These are phyloP conservation scores for Boeremia lycopersici DNA, from an alignment of 2,329 filamentous ascomycete genomes.

Conservation along the genomic window DNA sequence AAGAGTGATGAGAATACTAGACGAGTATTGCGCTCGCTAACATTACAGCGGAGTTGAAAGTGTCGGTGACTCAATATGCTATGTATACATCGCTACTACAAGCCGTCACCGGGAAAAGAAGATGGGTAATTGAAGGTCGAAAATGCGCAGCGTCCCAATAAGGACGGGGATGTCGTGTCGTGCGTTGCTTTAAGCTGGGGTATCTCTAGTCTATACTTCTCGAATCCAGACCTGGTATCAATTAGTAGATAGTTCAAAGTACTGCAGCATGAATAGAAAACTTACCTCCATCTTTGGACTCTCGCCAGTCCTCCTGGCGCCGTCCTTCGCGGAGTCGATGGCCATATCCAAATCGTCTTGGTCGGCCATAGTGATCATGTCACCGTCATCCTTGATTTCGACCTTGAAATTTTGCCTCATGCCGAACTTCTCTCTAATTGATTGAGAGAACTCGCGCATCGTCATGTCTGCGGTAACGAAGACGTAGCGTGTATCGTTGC, in stretches of 20 bases:
- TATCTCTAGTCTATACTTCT: conserved; percentile 52
- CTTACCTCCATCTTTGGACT: conserved; percentile 95
- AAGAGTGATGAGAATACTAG: conserved; percentile 25
- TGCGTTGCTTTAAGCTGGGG: conserved; percentile 39
- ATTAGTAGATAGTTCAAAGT: conserved; percentile 20
- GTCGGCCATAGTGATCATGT: conserved; percentile 97
- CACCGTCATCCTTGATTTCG: conserved; percentile 85
- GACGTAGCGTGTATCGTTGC: conserved; percentile 85
- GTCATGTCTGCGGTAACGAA: conserved; percentile 77
- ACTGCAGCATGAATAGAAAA: conserved; percentile 10
- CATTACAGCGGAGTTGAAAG: conserved; percentile 34
- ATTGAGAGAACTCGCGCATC: conserved; percentile 77
- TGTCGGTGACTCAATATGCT: conserved; percentile 17
- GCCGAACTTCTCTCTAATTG: conserved; percentile 85
- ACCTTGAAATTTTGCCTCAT: conserved; percentile 82
- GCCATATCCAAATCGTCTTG: conserved; percentile 95
- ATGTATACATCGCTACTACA: conserved; percentile 19
- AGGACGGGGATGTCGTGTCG: conserved; percentile 26
- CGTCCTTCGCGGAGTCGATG: conserved; percentile 70
- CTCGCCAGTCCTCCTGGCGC: conserved; percentile 76
- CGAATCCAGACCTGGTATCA: conserved; percentile 53
- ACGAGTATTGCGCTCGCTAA: conserved; percentile 38
- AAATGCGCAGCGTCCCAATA: conserved; percentile 14
- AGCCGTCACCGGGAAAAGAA: conserved; percentile 14
- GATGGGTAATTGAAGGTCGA: conserved; percentile 17